These are phyloP conservation scores for Perilla frutescens DNA, from an alignment of 257 asterid genomes.

Conservation along the genomic window DNA sequence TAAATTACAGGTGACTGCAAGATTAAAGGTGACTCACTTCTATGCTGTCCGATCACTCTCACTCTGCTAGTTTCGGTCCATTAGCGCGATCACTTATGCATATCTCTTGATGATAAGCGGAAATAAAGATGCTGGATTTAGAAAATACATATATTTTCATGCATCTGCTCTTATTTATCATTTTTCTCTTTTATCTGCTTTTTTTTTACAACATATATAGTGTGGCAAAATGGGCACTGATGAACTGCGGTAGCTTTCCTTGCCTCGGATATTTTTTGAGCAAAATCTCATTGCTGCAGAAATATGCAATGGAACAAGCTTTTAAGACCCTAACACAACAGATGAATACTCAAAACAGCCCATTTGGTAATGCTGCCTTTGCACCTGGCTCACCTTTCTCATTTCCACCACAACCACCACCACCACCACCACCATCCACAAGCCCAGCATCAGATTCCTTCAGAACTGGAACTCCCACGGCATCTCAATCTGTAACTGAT, in stretches of 20 bases:
- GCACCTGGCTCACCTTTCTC: slow-evolving; percentile 81
- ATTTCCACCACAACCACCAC: slow-evolving; percentile 60
- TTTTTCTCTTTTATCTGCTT: neutral
- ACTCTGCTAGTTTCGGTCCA: slow-evolving; percentile 3
- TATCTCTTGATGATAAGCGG: neutral
- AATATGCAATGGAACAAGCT: slow-evolving; percentile 98
- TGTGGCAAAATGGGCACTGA: slow-evolving; percentile 4
- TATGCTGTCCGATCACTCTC: slow-evolving; percentile 22
- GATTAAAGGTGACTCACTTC: slow-evolving; percentile 71
- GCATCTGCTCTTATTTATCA: slow-evolving; percentile 13
- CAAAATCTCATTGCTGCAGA: slow-evolving; percentile 53
- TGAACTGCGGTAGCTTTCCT: slow-evolving; percentile 20
- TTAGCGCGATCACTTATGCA: slow-evolving; percentile 4
- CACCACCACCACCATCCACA: slow-evolving; percentile 44
- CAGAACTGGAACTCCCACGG: slow-evolving; percentile 48
- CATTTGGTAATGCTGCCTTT: slow-evolving; percentile 64
- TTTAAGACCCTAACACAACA: slow-evolving; percentile 85
- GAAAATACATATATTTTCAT: slow-evolving; percentile 10
- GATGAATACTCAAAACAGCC: slow-evolving; percentile 74
- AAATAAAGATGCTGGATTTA: neutral
- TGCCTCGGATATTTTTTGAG: slow-evolving; percentile 19
- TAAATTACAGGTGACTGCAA: slow-evolving; percentile 69
- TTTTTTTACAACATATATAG: neutral
- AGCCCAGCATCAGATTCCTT: slow-evolving; percentile 49
- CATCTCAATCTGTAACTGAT: slow-evolving; percentile 71